Percentiles rank a stretch among this genome's conserved stretches.
Conservation (phyloP, 305 asterid species). For the Fraxinus sp. region DNA sequence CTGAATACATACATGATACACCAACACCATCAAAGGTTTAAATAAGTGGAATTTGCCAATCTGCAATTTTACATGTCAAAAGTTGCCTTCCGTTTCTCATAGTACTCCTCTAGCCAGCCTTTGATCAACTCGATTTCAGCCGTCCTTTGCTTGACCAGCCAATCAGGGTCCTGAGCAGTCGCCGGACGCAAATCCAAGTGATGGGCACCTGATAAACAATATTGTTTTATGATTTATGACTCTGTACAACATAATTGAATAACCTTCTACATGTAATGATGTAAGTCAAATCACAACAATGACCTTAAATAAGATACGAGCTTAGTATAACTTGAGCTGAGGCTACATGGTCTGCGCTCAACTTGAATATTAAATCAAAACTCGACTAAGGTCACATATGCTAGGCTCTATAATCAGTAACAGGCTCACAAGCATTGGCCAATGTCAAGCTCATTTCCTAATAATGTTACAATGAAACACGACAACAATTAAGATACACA, state of each 20-base stretch:
- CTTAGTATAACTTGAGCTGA: neutral
- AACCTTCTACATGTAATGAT: neutral
- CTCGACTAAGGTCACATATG: neutral
- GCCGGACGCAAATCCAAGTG: slow-evolving; percentile 84
- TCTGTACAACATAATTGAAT: neutral
- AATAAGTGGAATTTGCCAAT: neutral
- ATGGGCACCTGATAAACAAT: slow-evolving; percentile 67
- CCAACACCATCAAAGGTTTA: neutral
- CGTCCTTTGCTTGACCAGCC: slow-evolving; percentile 78
- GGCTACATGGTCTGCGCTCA: neutral
- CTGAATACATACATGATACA: neutral
- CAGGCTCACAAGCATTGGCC: neutral
- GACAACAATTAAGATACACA: neutral
- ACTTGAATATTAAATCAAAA: neutral
- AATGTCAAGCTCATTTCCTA: neutral
- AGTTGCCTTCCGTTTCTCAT: slow-evolving; percentile 32
- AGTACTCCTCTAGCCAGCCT: slow-evolving; percentile 64
- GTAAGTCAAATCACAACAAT: neutral
- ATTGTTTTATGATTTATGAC: neutral
- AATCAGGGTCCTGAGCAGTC: slow-evolving; percentile 68
- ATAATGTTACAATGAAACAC: neutral
- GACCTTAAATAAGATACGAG: neutral
- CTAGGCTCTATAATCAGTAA: neutral
- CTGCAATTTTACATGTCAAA: slow-evolving; percentile 31
- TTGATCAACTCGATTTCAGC: slow-evolving; percentile 57